Percentiles rank a stretch among this genome's conserved stretches.
These are phyloP conservation scores for Crithidia expoeki DNA, from an alignment of 208 protist species.

Conservation along the genomic window DNA sequence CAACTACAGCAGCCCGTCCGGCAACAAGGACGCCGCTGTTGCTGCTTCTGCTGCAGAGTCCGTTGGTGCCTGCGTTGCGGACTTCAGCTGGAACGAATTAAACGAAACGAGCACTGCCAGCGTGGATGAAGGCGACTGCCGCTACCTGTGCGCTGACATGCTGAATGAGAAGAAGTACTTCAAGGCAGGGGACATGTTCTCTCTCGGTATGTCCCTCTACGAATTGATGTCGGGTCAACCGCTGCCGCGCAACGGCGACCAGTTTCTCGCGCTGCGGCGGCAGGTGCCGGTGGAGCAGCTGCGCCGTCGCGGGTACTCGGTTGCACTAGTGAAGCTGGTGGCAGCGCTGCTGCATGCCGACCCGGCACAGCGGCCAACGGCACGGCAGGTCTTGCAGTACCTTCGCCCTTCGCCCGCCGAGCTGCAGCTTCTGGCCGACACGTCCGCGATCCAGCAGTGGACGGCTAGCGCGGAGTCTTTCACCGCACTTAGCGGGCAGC, in stretches of 20 bases:
- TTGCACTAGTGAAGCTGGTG: conserved; percentile 53
- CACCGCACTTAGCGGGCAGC: background rate
- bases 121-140: conserved; percentile 91
- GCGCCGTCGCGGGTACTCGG: conserved; percentile 64
- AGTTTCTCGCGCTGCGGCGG: conserved; percentile 67
- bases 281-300: conserved; percentile 49
- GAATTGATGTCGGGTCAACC: conserved; percentile 85
- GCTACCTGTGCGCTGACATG: conserved; percentile 92
- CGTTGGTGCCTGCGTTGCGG: background rate
- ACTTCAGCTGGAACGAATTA: conserved; percentile 24
- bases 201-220: conserved; percentile 90
- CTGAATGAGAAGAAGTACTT: conserved; percentile 87
- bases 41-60: background rate
- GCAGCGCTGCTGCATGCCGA: conserved; percentile 54
- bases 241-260: conserved; percentile 78
- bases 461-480: conserved; percentile 21
- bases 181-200: conserved; percentile 90
- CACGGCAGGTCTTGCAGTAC: conserved; percentile 67
- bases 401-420: conserved; percentile 53
- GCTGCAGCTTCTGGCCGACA: conserved; percentile 29
- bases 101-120: conserved; percentile 71
- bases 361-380: conserved; percentile 65
- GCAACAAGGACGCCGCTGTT: background rate
- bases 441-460: conserved; percentile 36
- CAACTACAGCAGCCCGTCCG: background rate